These are phyloP conservation scores for Diphasiastrum complanatum DNA, from an alignment of 83 land plant species.

Conservation along the genomic window DNA sequence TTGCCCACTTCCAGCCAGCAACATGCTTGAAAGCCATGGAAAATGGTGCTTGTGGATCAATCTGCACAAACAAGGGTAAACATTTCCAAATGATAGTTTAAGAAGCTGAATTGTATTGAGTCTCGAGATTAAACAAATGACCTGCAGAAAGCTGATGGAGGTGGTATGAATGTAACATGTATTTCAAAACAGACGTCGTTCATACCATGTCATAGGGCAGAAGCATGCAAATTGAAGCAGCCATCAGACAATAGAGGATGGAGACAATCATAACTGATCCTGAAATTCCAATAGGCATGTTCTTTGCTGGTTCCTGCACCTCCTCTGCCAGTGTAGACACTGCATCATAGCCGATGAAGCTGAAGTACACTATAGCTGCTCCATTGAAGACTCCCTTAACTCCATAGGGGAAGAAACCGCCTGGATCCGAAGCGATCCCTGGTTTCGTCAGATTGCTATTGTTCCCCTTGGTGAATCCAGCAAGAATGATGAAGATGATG, in stretches of 20 bases:
- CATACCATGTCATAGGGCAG: conserved; percentile 70
- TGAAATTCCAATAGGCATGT: conserved; percentile 62
- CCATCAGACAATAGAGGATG: conserved; percentile 57
- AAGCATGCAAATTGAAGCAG: conserved; percentile 53
- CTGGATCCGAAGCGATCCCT: conserved; percentile 7
- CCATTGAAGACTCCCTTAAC: conserved; percentile 54
- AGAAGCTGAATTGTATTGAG: too few species aligned
- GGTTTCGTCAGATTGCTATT: conserved; percentile 34
- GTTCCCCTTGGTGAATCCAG: conserved; percentile 45
- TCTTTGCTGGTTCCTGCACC: conserved; percentile 51
- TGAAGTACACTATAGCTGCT: conserved; percentile 72
- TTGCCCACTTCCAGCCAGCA: conserved; percentile 70
- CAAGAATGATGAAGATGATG: conserved; percentile 48
- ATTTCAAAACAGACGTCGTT: not conserved
- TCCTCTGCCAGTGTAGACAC: conserved; percentile 86
- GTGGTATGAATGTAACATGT: not conserved
- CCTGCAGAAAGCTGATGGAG: too few species aligned
- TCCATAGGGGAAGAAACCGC: conserved; percentile 69
- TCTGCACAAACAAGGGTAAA: too few species aligned
- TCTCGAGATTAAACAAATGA: too few species aligned
- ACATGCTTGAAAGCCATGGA: conserved; percentile 57
- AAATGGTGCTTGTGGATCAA: conserved; percentile 68
- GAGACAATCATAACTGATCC: conserved; percentile 68
- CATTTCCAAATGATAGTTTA: too few species aligned
- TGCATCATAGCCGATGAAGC: conserved; percentile 77